These are phyloP conservation scores for Nicotiana rustica DNA, from an alignment of 305 asterid species.

Conservation along the genomic window DNA sequence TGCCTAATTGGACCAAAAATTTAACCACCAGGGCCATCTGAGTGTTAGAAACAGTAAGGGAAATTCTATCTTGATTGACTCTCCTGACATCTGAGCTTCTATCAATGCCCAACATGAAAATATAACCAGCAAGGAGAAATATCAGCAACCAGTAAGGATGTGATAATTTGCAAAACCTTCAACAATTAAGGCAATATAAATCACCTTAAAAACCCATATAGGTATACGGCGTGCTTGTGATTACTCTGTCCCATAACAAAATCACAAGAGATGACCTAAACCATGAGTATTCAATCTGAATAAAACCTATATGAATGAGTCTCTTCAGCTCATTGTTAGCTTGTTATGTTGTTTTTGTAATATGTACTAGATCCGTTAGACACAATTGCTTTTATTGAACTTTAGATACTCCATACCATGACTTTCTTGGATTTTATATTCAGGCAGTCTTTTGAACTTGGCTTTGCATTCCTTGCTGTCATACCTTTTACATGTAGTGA, in stretches of 20 bases:
- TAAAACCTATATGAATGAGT: constrained; percentile 1
- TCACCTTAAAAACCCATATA: constrained; percentile 21
- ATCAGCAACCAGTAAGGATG: constrained; percentile 5
- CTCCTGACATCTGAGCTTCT: constrained; percentile 14
- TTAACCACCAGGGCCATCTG: background rate
- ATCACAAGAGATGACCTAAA: constrained; percentile 26
- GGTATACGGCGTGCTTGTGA: constrained; percentile 5
- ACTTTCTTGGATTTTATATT: constrained; percentile 20
- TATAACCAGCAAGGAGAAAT: background rate
- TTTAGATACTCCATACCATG: constrained; percentile 15
- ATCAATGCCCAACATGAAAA: background rate
- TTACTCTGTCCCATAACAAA: background rate
- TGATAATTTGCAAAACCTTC: constrained; percentile 18
- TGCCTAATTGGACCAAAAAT: constrained; percentile 13
- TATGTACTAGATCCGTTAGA: background rate
- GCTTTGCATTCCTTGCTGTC: background rate
- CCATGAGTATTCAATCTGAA: constrained; percentile 9
- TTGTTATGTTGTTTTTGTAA: constrained; percentile 13
- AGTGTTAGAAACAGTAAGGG: background rate
- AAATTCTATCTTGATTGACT: background rate
- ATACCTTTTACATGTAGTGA: constrained; percentile 1
- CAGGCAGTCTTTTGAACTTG: constrained; percentile 20
- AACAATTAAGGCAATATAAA: constrained; percentile 3
- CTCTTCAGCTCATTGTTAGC: constrained; percentile 14
- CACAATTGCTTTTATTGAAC: constrained; percentile 21